Base-by-base conservation (phyloP, 2,329 filamentous ascomycete species). In the Zelopaecilomyces penicillatus region DNA sequence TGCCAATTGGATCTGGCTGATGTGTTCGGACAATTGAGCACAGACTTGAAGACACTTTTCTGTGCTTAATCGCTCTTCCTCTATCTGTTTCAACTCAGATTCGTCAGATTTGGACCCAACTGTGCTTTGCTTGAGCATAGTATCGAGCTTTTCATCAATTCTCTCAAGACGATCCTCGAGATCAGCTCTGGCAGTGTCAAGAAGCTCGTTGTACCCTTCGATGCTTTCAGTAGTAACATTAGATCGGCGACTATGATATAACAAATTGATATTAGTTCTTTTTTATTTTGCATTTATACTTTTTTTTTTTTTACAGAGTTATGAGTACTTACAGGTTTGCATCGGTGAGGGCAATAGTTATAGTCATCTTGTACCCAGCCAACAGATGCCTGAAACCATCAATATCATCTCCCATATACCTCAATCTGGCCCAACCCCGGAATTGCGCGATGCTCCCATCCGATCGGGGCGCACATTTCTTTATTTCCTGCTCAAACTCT, bases 401-500 rank as follows among this genome's bases (percentile, higher is more conserved):
- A 37, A 72, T 65, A 48, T 69, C 58, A 37, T 69, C 62, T 29
- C 64, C 66, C 60, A 70, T 67, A 42, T 70, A 72, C 46, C 50
- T 63, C 38, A 72, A 50, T 52, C 58, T 67, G 4, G 66, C 64
- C 69, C 65, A 72, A 50, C 70, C 68, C 38, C 65, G 62, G 52
- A 72, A 70, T 52, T 65, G 72, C 26, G 60, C 57, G 43, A 61
- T 56, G 47, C 50, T 53, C 30, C 49, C 56, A 26, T 50, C 54
- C 32, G 66, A 70, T 32, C 53, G 61, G 36, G 57, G 54, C 32
- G 54, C 56, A 46, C 54, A 66, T 55, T 62, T 62, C 29, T 51
- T 33, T 32, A 73, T 52, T 50, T 66, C 60, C 42, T 60, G 38
- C 43, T 63, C 52, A 51, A 73, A 72, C 19, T 68, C 65, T 48